phyloP scores from a whole-genome alignment of 2,329 filamentous ascomycete species.

The Metarhizium rileyi region DNA sequence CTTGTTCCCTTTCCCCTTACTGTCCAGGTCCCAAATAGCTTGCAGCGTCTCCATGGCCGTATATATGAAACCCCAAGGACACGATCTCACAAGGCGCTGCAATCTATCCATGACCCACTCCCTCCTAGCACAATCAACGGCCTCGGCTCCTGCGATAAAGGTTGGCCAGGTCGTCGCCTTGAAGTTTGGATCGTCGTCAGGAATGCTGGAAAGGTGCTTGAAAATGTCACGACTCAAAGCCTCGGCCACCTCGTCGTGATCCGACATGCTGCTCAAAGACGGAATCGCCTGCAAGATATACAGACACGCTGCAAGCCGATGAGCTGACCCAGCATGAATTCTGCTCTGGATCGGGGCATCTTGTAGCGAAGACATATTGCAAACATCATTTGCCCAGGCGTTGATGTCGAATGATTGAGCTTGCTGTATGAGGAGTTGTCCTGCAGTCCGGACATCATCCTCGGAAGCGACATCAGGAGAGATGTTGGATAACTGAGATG shows the following conservation, averaged over 20 bases:
- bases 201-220: slow-evolving; percentile 35
- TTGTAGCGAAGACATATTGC: slow-evolving; percentile 23
- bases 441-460: slow-evolving; percentile 21
- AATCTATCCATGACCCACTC: slow-evolving; percentile 40
- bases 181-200: slow-evolving; percentile 39
- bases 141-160: slow-evolving; percentile 45
- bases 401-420: slow-evolving; percentile 31
- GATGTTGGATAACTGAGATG: slow-evolving; percentile 29
- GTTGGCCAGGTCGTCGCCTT: slow-evolving; percentile 49
- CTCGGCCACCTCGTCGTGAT: slow-evolving; percentile 19
- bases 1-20: slow-evolving; percentile 16
- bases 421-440: slow-evolving; percentile 24
- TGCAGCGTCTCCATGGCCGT: slow-evolving; percentile 36
- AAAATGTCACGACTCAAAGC: slow-evolving; percentile 35
- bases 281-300: slow-evolving; percentile 34
- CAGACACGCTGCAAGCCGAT: slow-evolving; percentile 34
- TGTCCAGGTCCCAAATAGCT: slow-evolving; percentile 32
- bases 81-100: slow-evolving; percentile 27
- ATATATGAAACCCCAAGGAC: slow-evolving; percentile 39
- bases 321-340: slow-evolving; percentile 31
- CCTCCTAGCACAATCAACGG: slow-evolving; percentile 29
- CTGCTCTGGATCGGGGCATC: slow-evolving; percentile 25
- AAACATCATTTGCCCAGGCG: slow-evolving; percentile 29
- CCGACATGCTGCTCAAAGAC: slow-evolving; percentile 15
- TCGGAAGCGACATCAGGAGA: slow-evolving; percentile 15